Evolutionary conservation across 257 asterid species (phyloP).

Genomic region (Lycium ferocissimum): DNA sequence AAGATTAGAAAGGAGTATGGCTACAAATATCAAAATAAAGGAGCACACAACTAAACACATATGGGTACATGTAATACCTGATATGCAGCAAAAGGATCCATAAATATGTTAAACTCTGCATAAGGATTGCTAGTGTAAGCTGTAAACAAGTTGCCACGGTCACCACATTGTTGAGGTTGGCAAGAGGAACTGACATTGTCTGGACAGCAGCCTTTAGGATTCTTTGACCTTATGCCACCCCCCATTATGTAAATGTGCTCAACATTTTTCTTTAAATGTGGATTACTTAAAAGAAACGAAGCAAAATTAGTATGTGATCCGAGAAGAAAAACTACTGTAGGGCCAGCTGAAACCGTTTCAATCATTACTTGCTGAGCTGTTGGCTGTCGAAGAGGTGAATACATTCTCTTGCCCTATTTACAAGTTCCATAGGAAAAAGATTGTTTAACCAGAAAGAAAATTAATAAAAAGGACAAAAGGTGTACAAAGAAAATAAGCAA

Average conservation of each 20-base stretch:
- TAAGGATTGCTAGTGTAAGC: slow-evolving; percentile 73
- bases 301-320: slow-evolving; percentile 74
- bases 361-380: slow-evolving; percentile 77
- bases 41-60: not conserved
- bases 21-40: not conserved
- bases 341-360: slow-evolving; percentile 68
- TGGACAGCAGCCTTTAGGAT: slow-evolving; percentile 79
- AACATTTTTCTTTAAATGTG: slow-evolving; percentile 68
- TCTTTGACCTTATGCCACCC: slow-evolving; percentile 72
- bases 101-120: slow-evolving; percentile 84
- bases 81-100: slow-evolving; percentile 93
- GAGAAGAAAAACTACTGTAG: slow-evolving; percentile 63
- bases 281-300: slow-evolving; percentile 73
- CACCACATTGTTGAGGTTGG: slow-evolving; percentile 69
- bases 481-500: not conserved
- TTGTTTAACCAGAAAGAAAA: not conserved
- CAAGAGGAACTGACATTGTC: slow-evolving; percentile 52
- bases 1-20: not conserved
- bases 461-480: not conserved
- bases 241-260: slow-evolving; percentile 82
- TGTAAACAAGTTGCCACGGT: slow-evolving; percentile 68
- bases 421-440: slow-evolving; percentile 15
- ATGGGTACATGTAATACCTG: slow-evolving; percentile 53
- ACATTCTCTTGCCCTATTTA: slow-evolving; percentile 67
- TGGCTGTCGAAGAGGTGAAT: slow-evolving; percentile 73